Evolutionary conservation across 495 filamentous ascomycete genomes (phyloP), one percentile per base, ranked within the genome.

Genomic region (Jackrogersella minutella): DNA sequence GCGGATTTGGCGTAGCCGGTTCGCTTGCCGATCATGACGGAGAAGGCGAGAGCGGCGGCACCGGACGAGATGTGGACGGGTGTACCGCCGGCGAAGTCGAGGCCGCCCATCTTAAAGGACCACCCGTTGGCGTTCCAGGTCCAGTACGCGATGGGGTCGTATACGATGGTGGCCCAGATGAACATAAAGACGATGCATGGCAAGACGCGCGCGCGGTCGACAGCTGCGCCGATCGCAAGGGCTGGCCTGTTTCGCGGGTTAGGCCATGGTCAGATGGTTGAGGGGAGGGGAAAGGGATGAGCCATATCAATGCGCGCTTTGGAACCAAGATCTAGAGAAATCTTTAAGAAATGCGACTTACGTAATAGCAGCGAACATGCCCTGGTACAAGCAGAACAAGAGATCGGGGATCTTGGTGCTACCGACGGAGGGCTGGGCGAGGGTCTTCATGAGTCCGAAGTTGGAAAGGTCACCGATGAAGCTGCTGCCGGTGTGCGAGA

Each of bases 331-430:
- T n/a, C n/a, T n/a, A n/a, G n/a, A n/a, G n/a, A n/a, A n/a, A n/a
- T n/a, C n/a, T n/a, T n/a, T n/a, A n/a, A n/a, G n/a, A n/a, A n/a
- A n/a, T n/a, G 24, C 31, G 31, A 85, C 88, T 82, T 81, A 90
- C 89, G 88, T 90, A 82, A 92, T 91, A 46, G 84, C 81, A 16
- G 90, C 90, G 79, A 92, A 93, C 87, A 93, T 92, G 76, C 89
- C 90, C 83, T 96, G 93, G 78, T 93, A 98, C 68, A 99, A 88
- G 17, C 90, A 90, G 74, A 96, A 98, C 17, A 98, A 78, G 14
- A 99, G 82, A 77, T 97, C 95, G 1, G 95, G 93, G 54, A 98
- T 85, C 70, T 90, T 86, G 54, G 80, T 77, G 47, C 91, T 92
- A 10, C 91, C 95, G 36, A 93, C 91, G 1, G 90, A 93, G 2